A percentile compares a stretch with the other conserved stretches of the same genome.
Conservation (phyloP, 306 rosid species). For the Malus sylvestris region DNA sequence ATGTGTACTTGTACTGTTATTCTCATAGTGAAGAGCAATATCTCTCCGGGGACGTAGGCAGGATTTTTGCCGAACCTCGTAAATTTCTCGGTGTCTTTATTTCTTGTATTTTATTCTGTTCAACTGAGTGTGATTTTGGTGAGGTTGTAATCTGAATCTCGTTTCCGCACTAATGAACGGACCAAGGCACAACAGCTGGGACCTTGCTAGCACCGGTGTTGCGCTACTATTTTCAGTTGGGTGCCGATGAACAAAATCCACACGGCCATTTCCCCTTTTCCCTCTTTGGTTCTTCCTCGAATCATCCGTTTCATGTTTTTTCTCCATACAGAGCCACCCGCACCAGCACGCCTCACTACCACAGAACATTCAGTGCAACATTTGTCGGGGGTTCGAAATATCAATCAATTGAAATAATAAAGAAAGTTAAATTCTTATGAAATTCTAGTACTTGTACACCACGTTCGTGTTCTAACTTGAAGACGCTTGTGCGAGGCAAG, state of each 20-base stretch:
- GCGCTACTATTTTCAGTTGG: neutral
- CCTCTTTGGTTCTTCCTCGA: conserved; percentile 10
- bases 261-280: conserved; percentile 16
- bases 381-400: no score
- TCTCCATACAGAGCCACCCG: neutral
- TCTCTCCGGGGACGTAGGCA: no score
- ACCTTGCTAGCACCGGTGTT: neutral
- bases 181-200: no score
- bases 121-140: no score
- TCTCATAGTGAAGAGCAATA: no score
- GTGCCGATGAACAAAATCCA: neutral
- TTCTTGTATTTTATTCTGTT: no score
- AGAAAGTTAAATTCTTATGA: neutral
- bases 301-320: neutral
- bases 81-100: no score
- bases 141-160: no score
- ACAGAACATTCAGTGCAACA: neutral
- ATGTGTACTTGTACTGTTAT: no score
- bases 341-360: neutral
- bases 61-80: no score
- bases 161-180: no score
- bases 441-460: neutral
- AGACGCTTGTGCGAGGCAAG: neutral
- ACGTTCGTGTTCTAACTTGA: neutral
- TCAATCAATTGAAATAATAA: neutral